Base-by-base conservation (phyloP, 805 yeast species). In the Ogataea pilisensis region DNA sequence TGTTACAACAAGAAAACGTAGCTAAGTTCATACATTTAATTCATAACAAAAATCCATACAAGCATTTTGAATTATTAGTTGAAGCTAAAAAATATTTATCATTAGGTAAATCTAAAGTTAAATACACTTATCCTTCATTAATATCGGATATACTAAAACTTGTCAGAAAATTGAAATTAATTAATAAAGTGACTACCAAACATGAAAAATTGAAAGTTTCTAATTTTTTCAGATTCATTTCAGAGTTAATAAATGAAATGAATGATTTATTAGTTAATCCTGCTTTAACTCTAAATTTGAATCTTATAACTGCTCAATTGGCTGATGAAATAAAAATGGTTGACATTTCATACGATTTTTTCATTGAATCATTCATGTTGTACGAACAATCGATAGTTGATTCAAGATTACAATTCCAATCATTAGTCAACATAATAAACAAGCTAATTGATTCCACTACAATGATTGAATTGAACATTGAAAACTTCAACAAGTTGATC, bases 311-410 rank as follows among this genome's bases (percentile, higher is more conserved):
- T 29, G 96, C 95, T 0, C 65, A 77, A 13, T 62, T 86, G 3
- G 91, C 97, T 0, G 96, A 93, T 58, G 91, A 85, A 60, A 68
- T 83, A 21, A 67, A 72, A 14, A 67, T 80, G 29, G 82, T 80
- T 43, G 88, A 84, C 44, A 79, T 88, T 24, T 70, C 91, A 13
- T 86, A 86, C 63, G 99, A 93, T 64, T 80, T 88, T 55, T 87
- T 83, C 61, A 90, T 86, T 28, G 95, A 89, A 60, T 83, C 95
- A 3, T 86, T 90, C 58, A 75, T 90, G 1, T 74, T 88, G 0
- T 90, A 87, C 58, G 98, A 91, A 60, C 82, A 78, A 44, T 64
- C 64, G 37, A 56, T 77, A 35, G 61, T 71, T 24, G 80, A 75
- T 28, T 72, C 77, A 0, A 63, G 69, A 39, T 48, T 66, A 8